Percentiles rank a stretch among this genome's conserved stretches.
These are phyloP conservation scores for Ceratocystis eucalypticola DNA, from an alignment of 2,329 filamentous ascomycete genomes.

Conservation along the genomic window DNA sequence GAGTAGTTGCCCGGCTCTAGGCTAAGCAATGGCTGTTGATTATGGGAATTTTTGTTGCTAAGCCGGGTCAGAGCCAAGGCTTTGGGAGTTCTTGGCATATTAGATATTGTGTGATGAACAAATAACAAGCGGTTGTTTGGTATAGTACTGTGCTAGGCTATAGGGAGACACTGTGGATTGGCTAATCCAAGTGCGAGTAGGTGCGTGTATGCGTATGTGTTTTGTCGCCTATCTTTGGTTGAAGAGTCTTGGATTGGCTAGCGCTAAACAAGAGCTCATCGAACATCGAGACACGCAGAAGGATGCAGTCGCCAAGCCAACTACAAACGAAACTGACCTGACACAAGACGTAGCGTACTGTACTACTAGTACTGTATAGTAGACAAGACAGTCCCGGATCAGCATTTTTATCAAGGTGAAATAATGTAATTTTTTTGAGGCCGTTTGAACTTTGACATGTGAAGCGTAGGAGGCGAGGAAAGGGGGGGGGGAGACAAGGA, in stretches of 20 bases:
- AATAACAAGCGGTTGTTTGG: background rate
- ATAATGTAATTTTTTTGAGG: background rate
- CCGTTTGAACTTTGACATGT: background rate
- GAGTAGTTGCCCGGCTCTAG: background rate
- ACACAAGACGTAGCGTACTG: background rate
- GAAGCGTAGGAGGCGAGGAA: background rate
- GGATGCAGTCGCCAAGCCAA: conserved; percentile 7
- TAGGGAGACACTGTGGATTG: background rate
- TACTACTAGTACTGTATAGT: background rate
- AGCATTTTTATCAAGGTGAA: background rate
- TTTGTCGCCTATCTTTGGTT: background rate
- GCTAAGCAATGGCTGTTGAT: background rate
- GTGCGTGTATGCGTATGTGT: background rate
- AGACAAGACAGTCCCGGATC: background rate
- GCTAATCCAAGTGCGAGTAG: background rate
- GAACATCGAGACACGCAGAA: background rate
- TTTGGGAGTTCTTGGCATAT: conserved; percentile 1
- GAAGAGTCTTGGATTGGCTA: background rate
- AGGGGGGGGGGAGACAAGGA: background rate
- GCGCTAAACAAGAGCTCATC: background rate
- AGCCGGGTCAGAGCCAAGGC: background rate
- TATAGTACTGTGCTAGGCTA: too few species aligned
- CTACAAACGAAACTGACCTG: conserved; percentile 2
- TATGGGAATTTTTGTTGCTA: background rate
- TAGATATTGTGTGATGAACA: background rate